Evolutionary conservation across 805 yeast genomes (phyloP).

Genomic region (Kuraishia molischiana): DNA sequence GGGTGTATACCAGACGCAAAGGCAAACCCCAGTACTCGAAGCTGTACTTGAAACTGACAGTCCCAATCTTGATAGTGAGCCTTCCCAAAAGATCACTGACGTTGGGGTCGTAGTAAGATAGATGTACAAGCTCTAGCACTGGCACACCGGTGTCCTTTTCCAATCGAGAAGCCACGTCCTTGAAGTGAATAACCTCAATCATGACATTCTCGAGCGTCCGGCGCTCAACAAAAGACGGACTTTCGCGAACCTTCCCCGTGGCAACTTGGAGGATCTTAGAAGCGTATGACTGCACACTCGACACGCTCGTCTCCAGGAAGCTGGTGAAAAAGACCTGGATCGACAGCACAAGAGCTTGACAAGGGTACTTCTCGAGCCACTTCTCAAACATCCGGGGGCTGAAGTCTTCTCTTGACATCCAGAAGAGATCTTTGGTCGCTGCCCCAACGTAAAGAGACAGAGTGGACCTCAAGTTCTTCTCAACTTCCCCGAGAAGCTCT

Average conservation of each 20-base stretch:
- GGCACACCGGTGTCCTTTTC: slow-evolving; percentile 19
- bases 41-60: slow-evolving; percentile 50
- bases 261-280: not conserved
- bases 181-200: slow-evolving; percentile 57
- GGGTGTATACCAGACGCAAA: slow-evolving; percentile 68
- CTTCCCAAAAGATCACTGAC: slow-evolving; percentile 11
- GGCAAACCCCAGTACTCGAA: slow-evolving; percentile 76
- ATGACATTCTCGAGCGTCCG: slow-evolving; percentile 49
- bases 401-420: slow-evolving; percentile 12
- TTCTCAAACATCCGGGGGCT: slow-evolving; percentile 9
- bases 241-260: not conserved
- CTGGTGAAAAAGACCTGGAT: slow-evolving; percentile 50
- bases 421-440: not conserved
- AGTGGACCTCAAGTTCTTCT: slow-evolving; percentile 38
- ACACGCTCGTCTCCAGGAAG: slow-evolving; percentile 19
- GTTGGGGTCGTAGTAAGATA: slow-evolving; percentile 27
- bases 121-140: slow-evolving; percentile 50
- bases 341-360: slow-evolving; percentile 47
- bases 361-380: slow-evolving; percentile 34
- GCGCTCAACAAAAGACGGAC: slow-evolving; percentile 11
- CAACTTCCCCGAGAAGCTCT: slow-evolving; percentile 58
- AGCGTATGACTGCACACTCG: not conserved
- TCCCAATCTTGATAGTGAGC: slow-evolving; percentile 42
- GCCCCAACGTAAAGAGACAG: slow-evolving; percentile 24
- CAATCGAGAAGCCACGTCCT: slow-evolving; percentile 21